Evolutionary conservation across 768 basidiomycete species (phyloP).

Genomic region (Lactarius sp.): DNA sequence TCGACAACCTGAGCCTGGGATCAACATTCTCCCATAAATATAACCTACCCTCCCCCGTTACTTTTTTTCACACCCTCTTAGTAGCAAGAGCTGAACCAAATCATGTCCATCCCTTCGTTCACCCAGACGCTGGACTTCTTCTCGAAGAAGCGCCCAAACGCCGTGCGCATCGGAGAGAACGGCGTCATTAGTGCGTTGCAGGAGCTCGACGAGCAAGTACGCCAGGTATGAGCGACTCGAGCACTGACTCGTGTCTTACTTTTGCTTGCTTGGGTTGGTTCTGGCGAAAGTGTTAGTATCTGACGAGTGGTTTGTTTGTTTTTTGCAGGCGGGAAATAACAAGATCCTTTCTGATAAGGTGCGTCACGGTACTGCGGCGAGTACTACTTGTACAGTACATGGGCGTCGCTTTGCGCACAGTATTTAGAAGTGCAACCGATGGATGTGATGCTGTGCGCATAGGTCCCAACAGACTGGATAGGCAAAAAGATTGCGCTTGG

Average conservation of each 20-base stretch:
- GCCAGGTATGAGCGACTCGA: conserved; percentile 34
- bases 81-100: not conserved
- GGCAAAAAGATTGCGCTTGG: conserved; percentile 72
- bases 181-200: conserved; percentile 66
- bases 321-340: conserved; percentile 47
- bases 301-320: not conserved
- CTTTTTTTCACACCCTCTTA: not conserved
- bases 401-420: not conserved
- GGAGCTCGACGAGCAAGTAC: conserved; percentile 61
- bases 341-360: conserved; percentile 63
- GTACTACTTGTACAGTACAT: not conserved
- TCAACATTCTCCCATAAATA: no score
- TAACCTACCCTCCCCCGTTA: not conserved
- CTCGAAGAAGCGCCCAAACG: conserved; percentile 60
- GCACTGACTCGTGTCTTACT: not conserved
- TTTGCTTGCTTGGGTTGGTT: not conserved
- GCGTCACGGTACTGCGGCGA: not conserved
- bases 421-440: not conserved
- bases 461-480: conserved; percentile 62
- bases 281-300: not conserved
- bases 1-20: no score
- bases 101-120: conserved; percentile 12
- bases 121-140: conserved; percentile 25
- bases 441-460: not conserved
- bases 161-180: conserved; percentile 60